Conservation (phyloP, 805 yeast species). For the Zygosaccharomyces kombuchaensis region DNA sequence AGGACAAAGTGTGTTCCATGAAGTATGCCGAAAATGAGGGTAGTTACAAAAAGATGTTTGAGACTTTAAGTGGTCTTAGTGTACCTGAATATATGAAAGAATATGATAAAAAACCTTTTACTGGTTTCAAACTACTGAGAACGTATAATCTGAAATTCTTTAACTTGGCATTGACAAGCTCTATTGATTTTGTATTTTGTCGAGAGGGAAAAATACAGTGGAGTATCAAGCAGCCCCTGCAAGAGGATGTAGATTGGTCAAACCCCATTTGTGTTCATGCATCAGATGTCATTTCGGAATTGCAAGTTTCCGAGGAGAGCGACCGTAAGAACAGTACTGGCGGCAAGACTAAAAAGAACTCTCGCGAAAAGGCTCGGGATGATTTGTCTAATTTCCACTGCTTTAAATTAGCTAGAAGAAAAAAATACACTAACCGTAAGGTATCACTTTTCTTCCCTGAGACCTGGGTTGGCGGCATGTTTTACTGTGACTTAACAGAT, state of each 20-base stretch:
- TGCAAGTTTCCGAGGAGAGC: background rate
- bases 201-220: conserved; percentile 45
- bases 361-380: conserved; percentile 11
- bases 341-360: background rate
- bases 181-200: conserved; percentile 49
- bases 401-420: conserved; percentile 56
- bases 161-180: conserved; percentile 39
- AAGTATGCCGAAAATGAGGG: conserved; percentile 18
- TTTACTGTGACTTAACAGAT: conserved; percentile 42
- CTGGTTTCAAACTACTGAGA: conserved; percentile 55
- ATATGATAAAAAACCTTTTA: conserved; percentile 37
- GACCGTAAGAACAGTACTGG: background rate
- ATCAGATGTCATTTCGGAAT: conserved; percentile 2
- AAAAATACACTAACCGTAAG: conserved; percentile 45
- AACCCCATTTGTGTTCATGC: conserved; percentile 40
- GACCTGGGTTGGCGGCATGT: conserved; percentile 62
- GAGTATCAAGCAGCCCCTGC: conserved; percentile 37
- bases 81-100: conserved; percentile 32
- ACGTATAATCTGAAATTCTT: conserved; percentile 41
- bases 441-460: conserved; percentile 49
- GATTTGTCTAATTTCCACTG: conserved; percentile 38
- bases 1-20: conserved; percentile 25
- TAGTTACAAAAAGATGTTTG: conserved; percentile 13
- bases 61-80: conserved; percentile 19
- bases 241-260: conserved; percentile 47